Base-by-base conservation (phyloP, 2,329 filamentous ascomycete genomes). In the Aureobasidium sp. region DNA sequence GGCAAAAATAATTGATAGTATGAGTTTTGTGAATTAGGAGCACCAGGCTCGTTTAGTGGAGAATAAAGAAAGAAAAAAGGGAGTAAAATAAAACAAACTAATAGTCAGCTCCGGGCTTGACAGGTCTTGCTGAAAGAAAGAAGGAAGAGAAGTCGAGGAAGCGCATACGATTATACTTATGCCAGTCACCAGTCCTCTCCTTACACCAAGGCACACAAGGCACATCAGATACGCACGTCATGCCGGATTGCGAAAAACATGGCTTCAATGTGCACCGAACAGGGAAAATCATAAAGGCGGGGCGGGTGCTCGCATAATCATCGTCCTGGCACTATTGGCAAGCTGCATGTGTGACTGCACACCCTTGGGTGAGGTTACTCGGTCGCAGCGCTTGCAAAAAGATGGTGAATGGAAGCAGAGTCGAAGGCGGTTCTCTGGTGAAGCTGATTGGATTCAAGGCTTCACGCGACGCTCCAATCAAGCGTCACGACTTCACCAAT, bases 41-140 rank as follows among this genome's bases (percentile, higher is more conserved):
- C 77, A 78, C 78, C 78, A 78, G 78, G 77, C 78, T 74, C 71
- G 70, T 76, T 71, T 70, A 69, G 71, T 73, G 69, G 14, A 49
- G 33, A 69, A 62, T 74, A 73, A 72, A 70, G 70, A 73, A 70
- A 71, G 27, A 47, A 29, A 47, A 29, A 72, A 72, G 72, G 70
- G 71, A 65, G 39, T 56, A 68, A 69, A 67, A 69, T 67, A 70
- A 74, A 74, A 75, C 75, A 74, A 74, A 73, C 75, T 71, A 76
- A 76, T 70, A 75, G 72, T 74, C 77, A 79, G 75, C 76, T 79
- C 78, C 77, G 68, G 69, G 73, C 68, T 78, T 78, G 73, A 78
- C 76, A 78, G 70, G 75, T 57, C 78, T 80, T 79, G 77, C 77
- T 80, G 76, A 74, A 76, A 75, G 58, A 54, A 63, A 77, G 70